Evolutionary conservation across 2,329 filamentous ascomycete genomes (phyloP), one percentile per base, ranked within the genome.

Genomic region (Myriosclerotinia scirpicola): DNA sequence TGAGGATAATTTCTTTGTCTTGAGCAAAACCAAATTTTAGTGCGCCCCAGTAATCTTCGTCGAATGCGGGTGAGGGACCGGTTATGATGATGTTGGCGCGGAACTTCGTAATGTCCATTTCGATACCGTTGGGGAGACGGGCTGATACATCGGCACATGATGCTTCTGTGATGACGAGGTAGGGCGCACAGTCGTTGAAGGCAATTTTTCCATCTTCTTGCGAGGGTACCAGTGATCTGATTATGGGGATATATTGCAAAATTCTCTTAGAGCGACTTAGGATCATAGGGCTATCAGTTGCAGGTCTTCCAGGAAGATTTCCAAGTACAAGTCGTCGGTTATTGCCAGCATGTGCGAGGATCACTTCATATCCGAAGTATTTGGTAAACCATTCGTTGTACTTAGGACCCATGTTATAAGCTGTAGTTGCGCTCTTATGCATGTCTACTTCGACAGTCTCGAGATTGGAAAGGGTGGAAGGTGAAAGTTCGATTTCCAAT

Each of bases 161-260:
- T 2, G 86, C 83, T 68, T 87, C 82, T 0, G 88, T 91, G 6
- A 89, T 83, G 34, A 97, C 77, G 17, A 97, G 83, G 75, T 90
- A 90, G 0, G 91, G 89, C 1, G 91, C 90, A 69, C 85, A 85
- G 77, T 95, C 91, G 50, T 87, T 85, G 77, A 94, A 95, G 2
- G 85, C 86, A 54, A 94, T 82, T 74, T 80, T 84, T 46, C 82
- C 79, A 15, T 82, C 77, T 15, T 82, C 77, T 6, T 67, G 68
- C 44, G 65, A 26, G 50, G 44, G 53, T 3, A 75, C 5, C 26
- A 71, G 54, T 34, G 59, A 66, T 26, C 71, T 68, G 56, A 69
- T 38, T 17, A 74, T 8, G n/a, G 71, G 71, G 9, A 75, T 30
- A 1, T 68, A 62, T 56, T 66, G 64, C 30, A 75, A 55, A 4